phyloP scores from a whole-genome alignment of 208 protist genomes.

The Trypanosoma scelopori region DNA sequence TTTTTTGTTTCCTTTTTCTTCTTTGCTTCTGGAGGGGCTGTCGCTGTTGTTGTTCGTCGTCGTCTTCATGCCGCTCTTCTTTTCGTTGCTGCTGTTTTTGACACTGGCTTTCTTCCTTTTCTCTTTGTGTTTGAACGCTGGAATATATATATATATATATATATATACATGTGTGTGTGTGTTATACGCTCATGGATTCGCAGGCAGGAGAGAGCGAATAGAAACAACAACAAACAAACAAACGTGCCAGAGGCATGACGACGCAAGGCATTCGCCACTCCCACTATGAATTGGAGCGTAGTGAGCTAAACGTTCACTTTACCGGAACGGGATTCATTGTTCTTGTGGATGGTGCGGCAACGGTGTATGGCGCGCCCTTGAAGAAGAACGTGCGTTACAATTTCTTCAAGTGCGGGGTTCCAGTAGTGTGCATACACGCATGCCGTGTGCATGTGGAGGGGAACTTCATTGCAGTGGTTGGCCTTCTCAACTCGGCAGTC shows the following conservation, averaged over 20 bases:
- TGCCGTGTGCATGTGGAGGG: constrained; percentile 59
- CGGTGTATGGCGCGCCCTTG: constrained; percentile 49
- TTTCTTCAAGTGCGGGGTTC: constrained; percentile 44
- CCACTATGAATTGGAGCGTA: constrained; percentile 27
- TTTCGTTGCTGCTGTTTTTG: too few relatives aligned
- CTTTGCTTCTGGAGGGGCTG: too few relatives aligned
- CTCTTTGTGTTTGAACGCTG: constrained; percentile 12
- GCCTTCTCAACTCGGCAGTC: constrained; percentile 27
- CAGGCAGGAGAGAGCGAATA: neutral
- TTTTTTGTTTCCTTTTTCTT: constrained; percentile 22
- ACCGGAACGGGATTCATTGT: constrained; percentile 37
- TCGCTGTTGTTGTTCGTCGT: too few relatives aligned
- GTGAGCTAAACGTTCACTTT: constrained; percentile 27
- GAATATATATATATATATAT: constrained; percentile 10
- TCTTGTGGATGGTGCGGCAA: constrained; percentile 48
- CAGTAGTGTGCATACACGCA: constrained; percentile 33
- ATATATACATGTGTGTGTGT: neutral
- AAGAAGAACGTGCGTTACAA: constrained; percentile 62
- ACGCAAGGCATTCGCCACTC: constrained; percentile 7
- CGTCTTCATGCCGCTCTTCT: too few relatives aligned
- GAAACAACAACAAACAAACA: too few relatives aligned
- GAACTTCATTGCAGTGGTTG: constrained; percentile 20
- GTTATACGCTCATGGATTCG: neutral
- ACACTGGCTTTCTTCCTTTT: constrained; percentile 18
- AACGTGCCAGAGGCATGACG: too few relatives aligned